Conservation (phyloP, 1,284 basidiomycete species). For the Blastosporella zonata region DNA sequence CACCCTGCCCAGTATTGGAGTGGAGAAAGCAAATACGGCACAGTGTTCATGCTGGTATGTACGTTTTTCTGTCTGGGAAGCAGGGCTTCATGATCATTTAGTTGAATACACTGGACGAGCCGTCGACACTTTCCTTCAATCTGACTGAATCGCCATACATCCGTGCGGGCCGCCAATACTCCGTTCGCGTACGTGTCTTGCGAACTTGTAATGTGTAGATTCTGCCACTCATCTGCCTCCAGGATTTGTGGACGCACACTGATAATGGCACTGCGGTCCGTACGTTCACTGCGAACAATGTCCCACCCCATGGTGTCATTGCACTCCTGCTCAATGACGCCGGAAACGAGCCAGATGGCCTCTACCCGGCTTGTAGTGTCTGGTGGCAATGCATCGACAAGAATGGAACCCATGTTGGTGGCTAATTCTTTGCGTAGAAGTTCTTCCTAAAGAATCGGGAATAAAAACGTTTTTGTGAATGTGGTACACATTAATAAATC, state of each 20-base stretch:
- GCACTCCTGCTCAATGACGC: constrained; percentile 54
- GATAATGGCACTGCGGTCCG: constrained; percentile 55
- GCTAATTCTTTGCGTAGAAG: constrained; percentile 16
- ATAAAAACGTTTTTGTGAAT: too few relatives aligned
- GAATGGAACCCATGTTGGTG: constrained; percentile 29
- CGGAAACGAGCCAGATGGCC: constrained; percentile 50
- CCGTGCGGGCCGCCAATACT: constrained; percentile 55
- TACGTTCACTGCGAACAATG: constrained; percentile 47
- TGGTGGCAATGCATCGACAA: constrained; percentile 29
- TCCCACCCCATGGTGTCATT: constrained; percentile 56
- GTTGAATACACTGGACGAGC: constrained; percentile 46
- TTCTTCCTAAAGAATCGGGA: background rate
- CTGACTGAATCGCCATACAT: constrained; percentile 63
- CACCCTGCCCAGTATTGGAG: constrained; percentile 53
- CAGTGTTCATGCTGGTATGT: constrained; percentile 48
- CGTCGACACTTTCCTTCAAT: constrained; percentile 52
- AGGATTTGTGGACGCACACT: constrained; percentile 64
- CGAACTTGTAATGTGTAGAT: background rate
- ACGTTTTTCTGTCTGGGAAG: background rate
- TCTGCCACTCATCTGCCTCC: background rate
- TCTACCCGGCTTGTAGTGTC: constrained; percentile 34
- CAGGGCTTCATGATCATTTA: constrained; percentile 15
- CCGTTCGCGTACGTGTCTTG: constrained; percentile 28
- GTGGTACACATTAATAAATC: too few relatives aligned
- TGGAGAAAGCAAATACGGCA: constrained; percentile 45